phyloP scores from a whole-genome alignment of 805 yeast genomes.

The Sugiyamaella qingdaonensis region DNA sequence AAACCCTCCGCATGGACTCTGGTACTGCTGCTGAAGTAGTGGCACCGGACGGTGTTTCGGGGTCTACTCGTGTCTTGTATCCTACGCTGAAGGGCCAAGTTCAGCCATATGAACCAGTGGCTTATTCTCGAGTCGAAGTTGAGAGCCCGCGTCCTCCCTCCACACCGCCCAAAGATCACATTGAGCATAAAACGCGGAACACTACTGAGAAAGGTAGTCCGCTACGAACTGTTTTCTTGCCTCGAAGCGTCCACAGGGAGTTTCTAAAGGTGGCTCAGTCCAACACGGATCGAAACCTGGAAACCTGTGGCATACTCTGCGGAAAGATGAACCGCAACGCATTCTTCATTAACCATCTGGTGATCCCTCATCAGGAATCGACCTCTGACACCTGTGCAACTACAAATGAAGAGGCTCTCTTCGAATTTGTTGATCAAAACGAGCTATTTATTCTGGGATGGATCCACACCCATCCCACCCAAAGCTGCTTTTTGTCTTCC shows the following conservation, averaged over 20 bases:
- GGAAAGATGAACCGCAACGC: slow-evolving; percentile 60
- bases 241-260: slow-evolving; percentile 38
- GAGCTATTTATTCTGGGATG: slow-evolving; percentile 65
- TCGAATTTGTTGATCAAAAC: slow-evolving; percentile 50
- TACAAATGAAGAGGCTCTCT: slow-evolving; percentile 53
- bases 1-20: slow-evolving; percentile 6
- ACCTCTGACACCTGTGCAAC: slow-evolving; percentile 62
- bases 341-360: slow-evolving; percentile 56
- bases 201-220: slow-evolving; percentile 55
- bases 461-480: slow-evolving; percentile 75
- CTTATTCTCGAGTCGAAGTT: neutral
- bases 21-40: neutral
- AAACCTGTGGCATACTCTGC: slow-evolving; percentile 65
- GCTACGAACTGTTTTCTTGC: slow-evolving; percentile 49
- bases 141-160: too few species aligned
- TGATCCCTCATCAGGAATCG: slow-evolving; percentile 60
- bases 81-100: neutral
- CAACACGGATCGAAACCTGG: slow-evolving; percentile 50
- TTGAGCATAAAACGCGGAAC: slow-evolving; percentile 29
- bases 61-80: neutral
- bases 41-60: neutral
- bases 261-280: slow-evolving; percentile 46
- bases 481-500: slow-evolving; percentile 62
- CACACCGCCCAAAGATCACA: neutral
- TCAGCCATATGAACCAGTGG: neutral